Conservation (phyloP, 2,329 filamentous ascomycete genomes). For the Volutella citrinella region DNA sequence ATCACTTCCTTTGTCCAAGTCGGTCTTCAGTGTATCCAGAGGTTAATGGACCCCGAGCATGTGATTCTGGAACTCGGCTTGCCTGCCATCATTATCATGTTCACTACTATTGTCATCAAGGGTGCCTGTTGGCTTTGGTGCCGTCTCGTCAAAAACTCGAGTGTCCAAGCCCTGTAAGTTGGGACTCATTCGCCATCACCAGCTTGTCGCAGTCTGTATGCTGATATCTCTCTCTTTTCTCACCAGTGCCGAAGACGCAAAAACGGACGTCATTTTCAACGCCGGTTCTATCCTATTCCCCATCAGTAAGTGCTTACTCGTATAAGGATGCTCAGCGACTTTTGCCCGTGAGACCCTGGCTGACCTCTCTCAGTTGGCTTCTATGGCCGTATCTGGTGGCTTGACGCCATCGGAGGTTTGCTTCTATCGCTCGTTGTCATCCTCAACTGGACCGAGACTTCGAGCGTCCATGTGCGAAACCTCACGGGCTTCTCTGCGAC, state of each 20-base stretch:
- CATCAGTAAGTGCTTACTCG: slow-evolving; percentile 45
- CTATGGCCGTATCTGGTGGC: slow-evolving; percentile 77
- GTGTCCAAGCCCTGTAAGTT: slow-evolving; percentile 71
- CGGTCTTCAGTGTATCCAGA: slow-evolving; percentile 64
- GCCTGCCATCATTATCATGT: slow-evolving; percentile 77
- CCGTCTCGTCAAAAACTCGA: slow-evolving; percentile 79
- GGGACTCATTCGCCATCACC: neutral
- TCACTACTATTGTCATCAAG: slow-evolving; percentile 77
- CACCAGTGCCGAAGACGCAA: slow-evolving; percentile 46
- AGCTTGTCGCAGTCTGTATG: too few species aligned
- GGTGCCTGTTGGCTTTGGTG: slow-evolving; percentile 84
- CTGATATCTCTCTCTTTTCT: slow-evolving; percentile 10
- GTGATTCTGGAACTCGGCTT: slow-evolving; percentile 69
- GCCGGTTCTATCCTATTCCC: slow-evolving; percentile 86
- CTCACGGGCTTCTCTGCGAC: slow-evolving; percentile 75
- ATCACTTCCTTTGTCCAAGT: slow-evolving; percentile 82
- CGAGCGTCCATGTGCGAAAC: slow-evolving; percentile 74
- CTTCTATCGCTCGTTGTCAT: slow-evolving; percentile 78
- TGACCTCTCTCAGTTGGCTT: slow-evolving; percentile 54
- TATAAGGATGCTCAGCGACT: neutral
- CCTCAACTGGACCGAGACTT: slow-evolving; percentile 73
- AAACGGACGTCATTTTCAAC: slow-evolving; percentile 86
- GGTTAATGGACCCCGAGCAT: slow-evolving; percentile 59
- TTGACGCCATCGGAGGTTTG: slow-evolving; percentile 76
- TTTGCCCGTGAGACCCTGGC: neutral